phyloP scores from a whole-genome alignment of 306 rosid genomes.

The Malus fusca region DNA sequence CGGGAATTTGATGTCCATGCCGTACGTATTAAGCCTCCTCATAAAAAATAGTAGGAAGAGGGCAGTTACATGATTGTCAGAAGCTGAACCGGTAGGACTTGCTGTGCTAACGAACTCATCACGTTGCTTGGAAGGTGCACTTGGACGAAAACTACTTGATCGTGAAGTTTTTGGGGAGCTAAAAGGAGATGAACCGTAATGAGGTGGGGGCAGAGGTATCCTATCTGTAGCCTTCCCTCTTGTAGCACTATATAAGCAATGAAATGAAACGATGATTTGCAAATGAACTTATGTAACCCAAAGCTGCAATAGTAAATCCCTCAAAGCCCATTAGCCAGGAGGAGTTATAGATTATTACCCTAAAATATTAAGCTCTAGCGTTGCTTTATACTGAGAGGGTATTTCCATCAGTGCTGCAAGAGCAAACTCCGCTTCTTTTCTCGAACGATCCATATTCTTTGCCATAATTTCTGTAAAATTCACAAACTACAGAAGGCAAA shows the following conservation, averaged over 20 bases:
- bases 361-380: constrained; percentile 64
- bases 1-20: not conserved
- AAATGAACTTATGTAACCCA: constrained; percentile 1
- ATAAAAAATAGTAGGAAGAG: constrained; percentile 6
- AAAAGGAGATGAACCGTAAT: constrained; percentile 51
- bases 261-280: not conserved
- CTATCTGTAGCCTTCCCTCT: constrained; percentile 67
- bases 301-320: constrained; percentile 10
- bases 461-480: constrained; percentile 90
- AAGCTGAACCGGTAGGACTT: constrained; percentile 41
- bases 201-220: constrained; percentile 85
- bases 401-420: constrained; percentile 88
- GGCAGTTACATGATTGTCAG: constrained; percentile 55
- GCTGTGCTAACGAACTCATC: constrained; percentile 12
- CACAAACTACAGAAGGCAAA: constrained; percentile 60
- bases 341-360: constrained; percentile 49
- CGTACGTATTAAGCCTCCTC: not conserved
- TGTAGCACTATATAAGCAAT: constrained; percentile 31
- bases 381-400: constrained; percentile 89
- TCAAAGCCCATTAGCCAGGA: constrained; percentile 3
- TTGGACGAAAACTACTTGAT: constrained; percentile 42
- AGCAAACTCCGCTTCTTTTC: constrained; percentile 88
- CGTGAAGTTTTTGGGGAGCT: constrained; percentile 37
- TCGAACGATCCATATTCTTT: constrained; percentile 55
- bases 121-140: constrained; percentile 42